Evolutionary conservation across 2,329 filamentous ascomycete species (phyloP).

Genomic region (Hypoxylon sp.): DNA sequence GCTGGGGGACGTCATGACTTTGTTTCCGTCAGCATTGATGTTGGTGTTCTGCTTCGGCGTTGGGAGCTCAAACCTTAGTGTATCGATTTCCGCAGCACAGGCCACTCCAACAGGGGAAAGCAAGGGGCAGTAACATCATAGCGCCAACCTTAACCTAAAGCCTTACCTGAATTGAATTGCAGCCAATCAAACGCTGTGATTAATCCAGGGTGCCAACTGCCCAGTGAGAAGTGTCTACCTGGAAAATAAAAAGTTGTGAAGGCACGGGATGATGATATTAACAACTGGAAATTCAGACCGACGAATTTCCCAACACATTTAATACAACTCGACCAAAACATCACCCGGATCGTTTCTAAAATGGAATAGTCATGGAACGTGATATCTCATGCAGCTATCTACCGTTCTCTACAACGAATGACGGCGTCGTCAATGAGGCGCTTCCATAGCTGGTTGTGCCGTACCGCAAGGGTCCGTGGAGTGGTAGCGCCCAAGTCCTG

Average conservation of each 20-base stretch:
- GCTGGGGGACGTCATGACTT: conserved; percentile 40
- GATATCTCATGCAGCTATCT: conserved; percentile 9
- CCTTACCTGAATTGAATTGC: conserved; percentile 2
- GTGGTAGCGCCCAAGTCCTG: conserved; percentile 34
- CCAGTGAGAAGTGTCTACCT: conserved; percentile 10
- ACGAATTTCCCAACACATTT: background rate
- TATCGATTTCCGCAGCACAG: conserved; percentile 18
- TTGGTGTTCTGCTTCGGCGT: background rate
- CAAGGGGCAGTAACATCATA: background rate
- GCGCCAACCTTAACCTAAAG: conserved; percentile 8
- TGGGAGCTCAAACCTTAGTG: background rate
- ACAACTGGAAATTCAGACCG: conserved; percentile 9
- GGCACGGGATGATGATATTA: conserved; percentile 21
- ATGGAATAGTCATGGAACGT: conserved; percentile 31
- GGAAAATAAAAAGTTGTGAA: conserved; percentile 29
- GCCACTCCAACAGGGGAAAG: conserved; percentile 14
- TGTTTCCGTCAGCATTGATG: conserved; percentile 9
- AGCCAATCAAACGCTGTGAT: conserved; percentile 30
- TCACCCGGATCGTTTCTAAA: background rate
- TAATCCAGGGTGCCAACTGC: conserved; percentile 1
- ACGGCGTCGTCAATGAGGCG: conserved; percentile 35
- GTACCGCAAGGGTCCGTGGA: conserved; percentile 24
- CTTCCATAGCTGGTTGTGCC: conserved; percentile 36
- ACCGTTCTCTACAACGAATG: conserved; percentile 10
- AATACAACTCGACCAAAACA: background rate